phyloP scores from a whole-genome alignment of 257 asterid species.

The Mitragyna speciosa region DNA sequence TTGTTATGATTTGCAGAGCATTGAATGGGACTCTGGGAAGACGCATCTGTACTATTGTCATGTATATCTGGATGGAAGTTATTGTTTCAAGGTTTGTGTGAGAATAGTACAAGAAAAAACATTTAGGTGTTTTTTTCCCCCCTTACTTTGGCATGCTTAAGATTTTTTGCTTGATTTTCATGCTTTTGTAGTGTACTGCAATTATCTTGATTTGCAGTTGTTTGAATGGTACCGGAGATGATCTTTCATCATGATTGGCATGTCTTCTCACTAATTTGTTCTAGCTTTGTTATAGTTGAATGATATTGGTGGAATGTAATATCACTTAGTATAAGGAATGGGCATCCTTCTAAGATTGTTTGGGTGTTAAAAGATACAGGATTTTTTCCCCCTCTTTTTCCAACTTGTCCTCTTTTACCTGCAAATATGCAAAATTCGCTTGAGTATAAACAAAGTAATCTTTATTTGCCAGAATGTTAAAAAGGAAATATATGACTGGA shows the following conservation, averaged over 20 bases:
- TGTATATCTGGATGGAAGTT: conserved; percentile 48
- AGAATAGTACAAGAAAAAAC: neutral
- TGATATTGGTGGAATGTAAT: neutral
- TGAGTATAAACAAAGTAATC: neutral
- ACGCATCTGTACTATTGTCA: conserved; percentile 57
- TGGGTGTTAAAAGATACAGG: neutral
- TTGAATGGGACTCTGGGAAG: conserved; percentile 66
- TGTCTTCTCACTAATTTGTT: neutral
- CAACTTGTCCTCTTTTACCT: neutral
- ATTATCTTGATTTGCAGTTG: neutral
- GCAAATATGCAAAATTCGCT: too few relatives aligned
- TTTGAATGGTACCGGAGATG: neutral
- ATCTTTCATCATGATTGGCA: neutral
- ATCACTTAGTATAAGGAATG: too few relatives aligned
- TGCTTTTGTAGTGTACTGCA: neutral
- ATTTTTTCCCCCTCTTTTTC: too few relatives aligned
- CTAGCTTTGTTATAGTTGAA: neutral
- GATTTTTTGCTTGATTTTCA: neutral
- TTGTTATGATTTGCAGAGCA: conserved; percentile 39
- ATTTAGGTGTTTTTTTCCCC: neutral
- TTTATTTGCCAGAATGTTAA: neutral
- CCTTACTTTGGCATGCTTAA: neutral
- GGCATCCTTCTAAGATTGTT: neutral
- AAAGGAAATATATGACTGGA: neutral
- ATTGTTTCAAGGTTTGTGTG: conserved; percentile 62